Conservation (phyloP, 176 grass and related monocot species). For the Juncus effusus region DNA sequence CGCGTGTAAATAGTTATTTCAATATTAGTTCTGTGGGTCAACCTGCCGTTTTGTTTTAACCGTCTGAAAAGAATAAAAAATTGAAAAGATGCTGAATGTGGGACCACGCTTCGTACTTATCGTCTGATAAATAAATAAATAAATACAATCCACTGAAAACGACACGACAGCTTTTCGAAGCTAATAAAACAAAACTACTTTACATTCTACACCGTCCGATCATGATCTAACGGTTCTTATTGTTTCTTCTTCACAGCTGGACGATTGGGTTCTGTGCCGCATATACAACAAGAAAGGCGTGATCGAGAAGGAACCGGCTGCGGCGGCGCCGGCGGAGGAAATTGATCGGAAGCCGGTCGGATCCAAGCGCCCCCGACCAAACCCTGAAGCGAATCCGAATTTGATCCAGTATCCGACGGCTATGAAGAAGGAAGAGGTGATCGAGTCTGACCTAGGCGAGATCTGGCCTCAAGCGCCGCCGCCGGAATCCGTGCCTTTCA, state of each 20-base stretch:
- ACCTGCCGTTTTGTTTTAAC: not conserved
- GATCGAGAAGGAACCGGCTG: slow-evolving; percentile 49
- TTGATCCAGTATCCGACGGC: not conserved
- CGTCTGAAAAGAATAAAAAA: slow-evolving; percentile 13
- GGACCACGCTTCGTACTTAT: slow-evolving; percentile 17
- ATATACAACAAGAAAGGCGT: slow-evolving; percentile 96
- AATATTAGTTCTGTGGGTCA: not conserved
- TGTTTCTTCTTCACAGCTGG: slow-evolving; percentile 42
- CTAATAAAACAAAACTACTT: slow-evolving; percentile 6
- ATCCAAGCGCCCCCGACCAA: slow-evolving; percentile 22
- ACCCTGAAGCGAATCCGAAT: not conserved
- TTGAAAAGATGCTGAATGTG: not conserved
- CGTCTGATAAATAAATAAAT: not conserved
- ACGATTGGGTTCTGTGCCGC: slow-evolving; percentile 92
- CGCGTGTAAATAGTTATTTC: slow-evolving; percentile 11
- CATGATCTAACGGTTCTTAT: not conserved
- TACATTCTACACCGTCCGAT: slow-evolving; percentile 3
- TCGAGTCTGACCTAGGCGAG: slow-evolving; percentile 37
- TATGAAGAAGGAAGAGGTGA: slow-evolving; percentile 48
- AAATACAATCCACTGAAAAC: not conserved
- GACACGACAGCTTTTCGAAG: slow-evolving; percentile 17
- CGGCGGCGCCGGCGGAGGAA: slow-evolving; percentile 21
- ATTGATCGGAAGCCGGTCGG: slow-evolving; percentile 13
- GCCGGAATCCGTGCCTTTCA: not conserved
- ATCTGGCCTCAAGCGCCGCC: slow-evolving; percentile 23